A percentile compares a stretch with the other conserved stretches of the same genome.
These are phyloP conservation scores for Kingdonia uniflora DNA, from an alignment of 164 flowering plant genomes.

Conservation along the genomic window DNA sequence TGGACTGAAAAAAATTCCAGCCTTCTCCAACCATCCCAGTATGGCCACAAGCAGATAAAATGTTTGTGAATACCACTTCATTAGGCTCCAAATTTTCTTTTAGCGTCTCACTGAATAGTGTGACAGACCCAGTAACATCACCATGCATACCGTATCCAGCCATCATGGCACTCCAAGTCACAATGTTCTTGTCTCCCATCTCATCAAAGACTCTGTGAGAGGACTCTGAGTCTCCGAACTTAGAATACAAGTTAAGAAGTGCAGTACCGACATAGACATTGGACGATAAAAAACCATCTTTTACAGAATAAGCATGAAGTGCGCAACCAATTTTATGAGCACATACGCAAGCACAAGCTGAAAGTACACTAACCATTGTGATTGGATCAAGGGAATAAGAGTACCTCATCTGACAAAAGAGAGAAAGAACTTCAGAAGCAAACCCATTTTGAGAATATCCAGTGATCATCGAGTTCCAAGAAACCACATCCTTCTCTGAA, in stretches of 20 bases:
- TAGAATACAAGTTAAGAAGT: neutral
- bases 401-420: neutral
- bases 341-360: neutral
- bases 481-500: neutral
- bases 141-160: constrained; percentile 4
- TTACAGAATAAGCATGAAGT: neutral
- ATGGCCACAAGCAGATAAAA: constrained; percentile 4
- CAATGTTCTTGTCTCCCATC: constrained; percentile 4
- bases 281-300: neutral
- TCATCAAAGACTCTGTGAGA: constrained; percentile 5
- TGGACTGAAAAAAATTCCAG: neutral
- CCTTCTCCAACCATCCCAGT: constrained; percentile 1
- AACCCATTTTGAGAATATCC: constrained; percentile 1
- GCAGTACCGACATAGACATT: neutral
- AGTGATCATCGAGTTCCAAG: constrained; percentile 3
- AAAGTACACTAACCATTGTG: constrained; percentile 1
- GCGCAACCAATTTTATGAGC: constrained; percentile 1
- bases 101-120: neutral
- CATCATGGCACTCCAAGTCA: constrained; percentile 4
- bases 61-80: neutral
- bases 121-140: neutral
- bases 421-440: neutral
- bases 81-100: constrained; percentile 3
- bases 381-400: neutral
- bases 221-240: neutral